Conservation (phyloP, 176 grass and related monocot species). For the Hyparrhenia diplandra region DNA sequence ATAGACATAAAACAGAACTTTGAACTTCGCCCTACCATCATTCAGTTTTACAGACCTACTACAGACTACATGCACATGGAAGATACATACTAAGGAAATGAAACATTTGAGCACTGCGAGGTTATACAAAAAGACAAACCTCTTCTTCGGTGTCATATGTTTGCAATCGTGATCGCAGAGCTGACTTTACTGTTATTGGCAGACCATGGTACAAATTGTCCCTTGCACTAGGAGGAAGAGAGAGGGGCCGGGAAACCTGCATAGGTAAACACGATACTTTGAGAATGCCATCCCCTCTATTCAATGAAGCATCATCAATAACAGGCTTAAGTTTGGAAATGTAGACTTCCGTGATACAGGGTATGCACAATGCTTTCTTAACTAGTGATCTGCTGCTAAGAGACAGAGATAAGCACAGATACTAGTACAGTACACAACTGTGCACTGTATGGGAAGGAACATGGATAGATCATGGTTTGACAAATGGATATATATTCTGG, state of each 20-base stretch:
- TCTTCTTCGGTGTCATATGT: conserved; percentile 61
- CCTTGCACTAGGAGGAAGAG: conserved; percentile 82
- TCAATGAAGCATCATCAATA: not conserved
- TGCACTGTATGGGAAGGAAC: not conserved
- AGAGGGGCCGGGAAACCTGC: conserved; percentile 87
- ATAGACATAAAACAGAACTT: not conserved
- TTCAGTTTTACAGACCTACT: not conserved
- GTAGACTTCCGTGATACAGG: not conserved
- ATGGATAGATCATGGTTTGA: not conserved
- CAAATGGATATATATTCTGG: not conserved
- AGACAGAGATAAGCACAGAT: conserved; percentile 1
- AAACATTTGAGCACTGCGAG: not conserved
- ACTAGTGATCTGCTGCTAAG: not conserved
- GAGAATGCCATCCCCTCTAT: not conserved
- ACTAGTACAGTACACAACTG: not conserved
- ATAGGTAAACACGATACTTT: not conserved
- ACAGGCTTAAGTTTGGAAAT: not conserved
- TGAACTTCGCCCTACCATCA: not conserved
- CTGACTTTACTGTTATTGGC: conserved; percentile 65
- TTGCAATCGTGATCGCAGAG: conserved; percentile 58
- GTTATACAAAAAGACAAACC: conserved; percentile 47
- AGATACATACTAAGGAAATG: not conserved
- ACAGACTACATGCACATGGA: not conserved
- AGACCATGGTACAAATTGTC: conserved; percentile 92
- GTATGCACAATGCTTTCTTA: not conserved